Percentiles rank a stretch among this genome's conserved stretches.
Evolutionary conservation across 768 basidiomycete genomes (phyloP).

Genomic region (Mycena vulgaris): DNA sequence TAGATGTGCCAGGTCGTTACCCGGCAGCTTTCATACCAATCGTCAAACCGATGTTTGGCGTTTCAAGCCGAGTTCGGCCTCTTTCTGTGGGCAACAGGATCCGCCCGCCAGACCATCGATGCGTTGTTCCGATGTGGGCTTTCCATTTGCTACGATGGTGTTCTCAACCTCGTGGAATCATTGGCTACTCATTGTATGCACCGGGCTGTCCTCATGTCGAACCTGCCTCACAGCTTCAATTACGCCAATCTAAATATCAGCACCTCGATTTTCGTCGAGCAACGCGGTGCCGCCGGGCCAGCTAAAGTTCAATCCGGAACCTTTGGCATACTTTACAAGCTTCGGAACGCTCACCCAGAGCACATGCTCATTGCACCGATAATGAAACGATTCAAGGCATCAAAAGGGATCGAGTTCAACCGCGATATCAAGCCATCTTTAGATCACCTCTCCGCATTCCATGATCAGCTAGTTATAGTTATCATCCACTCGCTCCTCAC

Average conservation of each 20-base stretch:
- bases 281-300: conserved; percentile 26
- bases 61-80: conserved; percentile 31
- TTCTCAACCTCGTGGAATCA: conserved; percentile 20
- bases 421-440: conserved; percentile 14
- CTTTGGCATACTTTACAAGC: conserved; percentile 33
- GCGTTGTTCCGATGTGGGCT: conserved; percentile 27
- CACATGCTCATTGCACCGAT: conserved; percentile 34
- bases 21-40: background rate
- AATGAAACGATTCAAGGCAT: conserved; percentile 13
- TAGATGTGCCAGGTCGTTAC: conserved; percentile 20
- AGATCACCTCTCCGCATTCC: conserved; percentile 6
- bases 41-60: conserved; percentile 20
- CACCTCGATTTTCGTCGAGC: conserved; percentile 37
- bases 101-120: conserved; percentile 31
- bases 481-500: conserved; percentile 5
- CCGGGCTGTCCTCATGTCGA: background rate
- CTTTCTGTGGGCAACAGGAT: conserved; percentile 33
- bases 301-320: conserved; percentile 42
- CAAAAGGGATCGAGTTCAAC: conserved; percentile 15
- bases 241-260: conserved; percentile 36
- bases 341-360: conserved; percentile 16
- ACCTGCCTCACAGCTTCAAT: conserved; percentile 5
- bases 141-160: conserved; percentile 33
- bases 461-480: conserved; percentile 22
- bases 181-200: conserved; percentile 2